phyloP scores from a whole-genome alignment of 2,329 filamentous ascomycete genomes.

The Microascus cirrosus region DNA sequence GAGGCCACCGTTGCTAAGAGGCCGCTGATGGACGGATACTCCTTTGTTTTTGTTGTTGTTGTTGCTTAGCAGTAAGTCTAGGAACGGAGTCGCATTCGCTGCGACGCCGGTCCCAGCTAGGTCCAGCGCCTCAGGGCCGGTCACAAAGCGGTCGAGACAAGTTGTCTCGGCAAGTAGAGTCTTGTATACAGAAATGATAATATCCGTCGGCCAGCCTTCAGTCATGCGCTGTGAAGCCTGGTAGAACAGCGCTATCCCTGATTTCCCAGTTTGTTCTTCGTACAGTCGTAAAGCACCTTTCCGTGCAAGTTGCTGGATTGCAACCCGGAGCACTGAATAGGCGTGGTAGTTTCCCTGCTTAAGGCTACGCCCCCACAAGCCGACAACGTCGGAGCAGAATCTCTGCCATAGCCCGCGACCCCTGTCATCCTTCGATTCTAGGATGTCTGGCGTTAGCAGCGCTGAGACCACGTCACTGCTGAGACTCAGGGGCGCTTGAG shows the following conservation, averaged over 20 bases:
- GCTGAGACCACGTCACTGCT: not conserved
- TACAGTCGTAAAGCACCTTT: not conserved
- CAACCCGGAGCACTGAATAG: not conserved
- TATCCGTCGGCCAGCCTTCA: not conserved
- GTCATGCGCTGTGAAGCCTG: not conserved
- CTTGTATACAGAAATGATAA: not conserved
- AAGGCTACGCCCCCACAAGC: not conserved
- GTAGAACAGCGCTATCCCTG: slow-evolving; percentile 1
- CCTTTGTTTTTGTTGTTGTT: too few relatives aligned
- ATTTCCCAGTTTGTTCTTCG: not conserved
- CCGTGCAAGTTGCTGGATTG: not conserved
- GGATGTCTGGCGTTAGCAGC: not conserved
- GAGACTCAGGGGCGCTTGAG: not conserved
- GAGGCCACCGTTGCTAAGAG: not conserved
- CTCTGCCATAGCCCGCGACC: slow-evolving; percentile 5
- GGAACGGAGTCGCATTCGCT: not conserved
- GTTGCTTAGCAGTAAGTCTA: slow-evolving; percentile 1
- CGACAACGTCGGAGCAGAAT: slow-evolving; percentile 1
- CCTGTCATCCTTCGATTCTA: not conserved
- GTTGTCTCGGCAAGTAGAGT: not conserved
- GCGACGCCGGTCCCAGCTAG: not conserved
- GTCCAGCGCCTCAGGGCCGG: not conserved
- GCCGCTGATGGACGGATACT: slow-evolving; percentile 3
- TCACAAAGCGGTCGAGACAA: not conserved
- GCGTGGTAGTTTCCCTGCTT: not conserved